phyloP scores from a whole-genome alignment of 805 yeast species.

The Kregervanrija fluxuum region DNA sequence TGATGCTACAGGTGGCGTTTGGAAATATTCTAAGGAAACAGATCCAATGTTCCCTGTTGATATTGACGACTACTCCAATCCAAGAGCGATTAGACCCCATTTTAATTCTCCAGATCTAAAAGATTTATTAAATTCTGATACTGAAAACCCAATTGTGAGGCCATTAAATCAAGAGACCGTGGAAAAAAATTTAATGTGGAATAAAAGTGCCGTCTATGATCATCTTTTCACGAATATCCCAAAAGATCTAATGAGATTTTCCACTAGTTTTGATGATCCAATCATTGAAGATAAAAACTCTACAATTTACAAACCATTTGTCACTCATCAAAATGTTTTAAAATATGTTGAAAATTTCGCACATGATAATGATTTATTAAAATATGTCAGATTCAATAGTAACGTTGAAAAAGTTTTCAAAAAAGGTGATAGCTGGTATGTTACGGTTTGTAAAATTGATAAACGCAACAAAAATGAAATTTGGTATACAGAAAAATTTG shows the following conservation, averaged over 20 bases:
- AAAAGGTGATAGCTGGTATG: slow-evolving; percentile 24
- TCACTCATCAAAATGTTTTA: slow-evolving; percentile 14
- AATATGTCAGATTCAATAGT: slow-evolving; percentile 28
- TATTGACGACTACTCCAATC: slow-evolving; percentile 8
- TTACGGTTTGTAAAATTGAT: slow-evolving; percentile 17
- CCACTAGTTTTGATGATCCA: slow-evolving; percentile 25
- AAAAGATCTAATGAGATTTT: slow-evolving; percentile 29
- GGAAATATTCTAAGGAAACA: slow-evolving; percentile 21
- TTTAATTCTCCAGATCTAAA: not conserved
- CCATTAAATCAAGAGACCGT: not conserved
- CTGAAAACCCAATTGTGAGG: not conserved
- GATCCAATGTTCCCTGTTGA: slow-evolving; percentile 15
- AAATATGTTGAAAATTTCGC: slow-evolving; percentile 16
- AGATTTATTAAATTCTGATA: not conserved
- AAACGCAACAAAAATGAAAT: slow-evolving; percentile 14
- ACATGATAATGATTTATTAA: slow-evolving; percentile 18
- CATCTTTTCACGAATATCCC: slow-evolving; percentile 36
- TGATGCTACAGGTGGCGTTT: slow-evolving; percentile 32
- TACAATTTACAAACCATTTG: slow-evolving; percentile 13
- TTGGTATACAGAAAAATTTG: slow-evolving; percentile 37
- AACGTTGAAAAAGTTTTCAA: slow-evolving; percentile 24
- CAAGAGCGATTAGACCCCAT: slow-evolving; percentile 9
- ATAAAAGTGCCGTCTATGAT: slow-evolving; percentile 23
- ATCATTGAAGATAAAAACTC: not conserved
- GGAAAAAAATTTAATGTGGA: slow-evolving; percentile 2